phyloP scores from a whole-genome alignment of 352 stramenopile genomes.

The Blastocystis sp. region DNA sequence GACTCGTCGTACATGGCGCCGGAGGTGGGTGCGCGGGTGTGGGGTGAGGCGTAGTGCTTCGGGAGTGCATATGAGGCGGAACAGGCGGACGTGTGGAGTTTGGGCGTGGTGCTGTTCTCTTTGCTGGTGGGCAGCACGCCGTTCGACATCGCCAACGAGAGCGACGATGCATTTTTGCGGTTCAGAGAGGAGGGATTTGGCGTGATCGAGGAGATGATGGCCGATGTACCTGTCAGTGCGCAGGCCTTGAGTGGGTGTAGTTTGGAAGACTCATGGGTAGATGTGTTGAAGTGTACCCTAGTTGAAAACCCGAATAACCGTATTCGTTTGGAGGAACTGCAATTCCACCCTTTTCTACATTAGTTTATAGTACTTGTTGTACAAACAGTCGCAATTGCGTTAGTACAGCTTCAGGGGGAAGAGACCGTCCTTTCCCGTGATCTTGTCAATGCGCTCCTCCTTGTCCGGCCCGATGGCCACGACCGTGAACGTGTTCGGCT shows the following conservation, averaged over 20 bases:
- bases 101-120: constrained; percentile 40
- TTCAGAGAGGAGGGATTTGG: constrained; percentile 36
- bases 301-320: constrained; percentile 2
- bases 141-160: constrained; percentile 61
- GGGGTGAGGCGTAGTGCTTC: constrained; percentile 41
- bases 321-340: constrained; percentile 12
- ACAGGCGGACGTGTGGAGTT: constrained; percentile 54
- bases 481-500: constrained; percentile 57
- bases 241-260: not conserved
- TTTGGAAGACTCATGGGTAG: not conserved
- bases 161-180: not conserved
- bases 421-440: constrained; percentile 50
- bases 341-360: constrained; percentile 33
- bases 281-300: constrained; percentile 3
- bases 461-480: constrained; percentile 27
- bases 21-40: not conserved
- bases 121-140: constrained; percentile 22
- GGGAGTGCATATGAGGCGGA: not conserved
- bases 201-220: not conserved
- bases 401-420: constrained; percentile 57
- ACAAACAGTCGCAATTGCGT: constrained; percentile 33
- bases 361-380: constrained; percentile 13
- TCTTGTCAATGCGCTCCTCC: constrained; percentile 67
- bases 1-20: constrained; percentile 24
- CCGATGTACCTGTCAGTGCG: not conserved